A percentile compares a stretch with the other conserved stretches of the same genome.
These are phyloP conservation scores for Alternaria solani DNA, from an alignment of 2,329 filamentous ascomycete species.

Conservation along the genomic window DNA sequence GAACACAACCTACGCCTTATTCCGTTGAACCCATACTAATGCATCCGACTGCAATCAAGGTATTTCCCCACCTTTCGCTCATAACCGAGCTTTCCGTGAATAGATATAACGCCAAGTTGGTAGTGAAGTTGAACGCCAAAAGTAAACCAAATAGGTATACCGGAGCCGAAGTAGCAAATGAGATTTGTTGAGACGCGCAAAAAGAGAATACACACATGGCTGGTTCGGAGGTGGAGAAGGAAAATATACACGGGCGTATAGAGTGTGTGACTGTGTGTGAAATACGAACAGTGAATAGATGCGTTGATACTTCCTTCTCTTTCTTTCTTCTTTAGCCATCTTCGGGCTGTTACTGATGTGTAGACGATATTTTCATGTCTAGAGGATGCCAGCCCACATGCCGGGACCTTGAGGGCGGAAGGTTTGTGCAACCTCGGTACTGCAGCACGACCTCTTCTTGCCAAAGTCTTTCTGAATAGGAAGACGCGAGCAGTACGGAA, in stretches of 20 bases:
- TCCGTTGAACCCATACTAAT: constrained; percentile 19
- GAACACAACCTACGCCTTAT: constrained; percentile 6
- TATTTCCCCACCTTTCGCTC: constrained; percentile 16
- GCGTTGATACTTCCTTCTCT: constrained; percentile 20
- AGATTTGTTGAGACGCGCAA: constrained; percentile 16
- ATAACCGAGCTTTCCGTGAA: constrained; percentile 7
- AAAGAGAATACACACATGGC: constrained; percentile 20
- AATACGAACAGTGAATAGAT: constrained; percentile 6
- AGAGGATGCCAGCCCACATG: constrained; percentile 72
- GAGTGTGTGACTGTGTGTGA: constrained; percentile 13
- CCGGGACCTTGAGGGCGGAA: constrained; percentile 66
- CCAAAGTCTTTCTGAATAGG: constrained; percentile 58
- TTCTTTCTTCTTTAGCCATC: constrained; percentile 30
- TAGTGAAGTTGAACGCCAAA: constrained; percentile 17
- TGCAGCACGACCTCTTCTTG: constrained; percentile 73
- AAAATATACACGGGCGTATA: constrained; percentile 32
- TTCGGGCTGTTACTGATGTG: constrained; percentile 22
- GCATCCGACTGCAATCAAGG: constrained; percentile 16
- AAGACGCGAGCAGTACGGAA: constrained; percentile 52
- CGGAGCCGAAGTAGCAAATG: constrained; percentile 15
- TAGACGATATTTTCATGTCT: constrained; percentile 18
- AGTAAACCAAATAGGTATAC: constrained; percentile 22
- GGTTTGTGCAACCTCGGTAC: constrained; percentile 63
- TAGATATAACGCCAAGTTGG: constrained; percentile 17
- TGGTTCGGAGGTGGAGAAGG: constrained; percentile 19